Evolutionary conservation across 106 monocot species (phyloP), one percentile per base, ranked within the genome.

Genomic region (Cymbidium sinense): DNA sequence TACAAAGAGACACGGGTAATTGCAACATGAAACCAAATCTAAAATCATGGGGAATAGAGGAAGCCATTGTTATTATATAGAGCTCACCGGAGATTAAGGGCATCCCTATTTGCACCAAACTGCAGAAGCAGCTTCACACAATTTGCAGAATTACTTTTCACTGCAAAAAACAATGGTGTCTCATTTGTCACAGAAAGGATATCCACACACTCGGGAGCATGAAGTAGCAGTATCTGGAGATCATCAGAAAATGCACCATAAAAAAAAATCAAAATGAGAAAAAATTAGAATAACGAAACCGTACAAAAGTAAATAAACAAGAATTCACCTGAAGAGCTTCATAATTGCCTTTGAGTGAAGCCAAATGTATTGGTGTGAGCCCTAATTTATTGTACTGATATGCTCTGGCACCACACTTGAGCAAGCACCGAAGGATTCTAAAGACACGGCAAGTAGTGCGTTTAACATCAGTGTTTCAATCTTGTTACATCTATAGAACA

Each of bases 141-240:
- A 64, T 78, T 52, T 1, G 78, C 3, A 18, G 52, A 75, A 70
- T 70, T 82, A 37, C 64, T 76, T 44, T 79, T 85, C 41, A 78
- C 85, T 55, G 85, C 81, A 19, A 76, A 85, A 62, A 85, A 82
- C 17, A 85, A 21, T 25, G 81, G 85, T 10, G 82, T 82, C 70
- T 85, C 81, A 47, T 79, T 54, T 39, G 52, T 85, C 61, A 62
- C 70, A 13, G 85, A 82, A 33, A 67, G 67, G 33, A 78, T 75
- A 27, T 85, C 79, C 41, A 79, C 75, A 65, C 75, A 82, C 28
- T 82, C 85, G 28, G 78, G 85, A 37, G 65, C 79, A 43, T 82
- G 81, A 75, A 82, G 85, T 37, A 85, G 64, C 17, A 85, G 76
- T 76, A 76, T 43, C 85, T 85, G 64, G 43, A 52, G 10, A 7